phyloP scores from a whole-genome alignment of 352 stramenopile genomes.

The Pythium aquatile region DNA sequence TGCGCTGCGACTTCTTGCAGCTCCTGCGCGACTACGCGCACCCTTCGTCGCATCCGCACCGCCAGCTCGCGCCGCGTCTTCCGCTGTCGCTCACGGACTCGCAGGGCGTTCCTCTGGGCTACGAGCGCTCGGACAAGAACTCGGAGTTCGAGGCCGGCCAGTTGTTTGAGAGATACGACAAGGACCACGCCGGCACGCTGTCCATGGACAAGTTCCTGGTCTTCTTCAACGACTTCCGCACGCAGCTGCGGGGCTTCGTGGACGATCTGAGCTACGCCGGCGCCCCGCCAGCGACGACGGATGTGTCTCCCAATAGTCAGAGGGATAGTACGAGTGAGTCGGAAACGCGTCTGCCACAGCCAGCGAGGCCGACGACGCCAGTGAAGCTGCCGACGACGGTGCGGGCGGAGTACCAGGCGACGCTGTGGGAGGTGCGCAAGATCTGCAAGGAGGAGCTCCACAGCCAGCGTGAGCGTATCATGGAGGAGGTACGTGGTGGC shows the following conservation, averaged over 20 bases:
- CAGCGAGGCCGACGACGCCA: neutral
- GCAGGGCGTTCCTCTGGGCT: constrained; percentile 65
- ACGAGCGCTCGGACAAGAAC: constrained; percentile 66
- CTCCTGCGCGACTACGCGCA: constrained; percentile 66
- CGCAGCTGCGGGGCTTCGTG: constrained; percentile 60
- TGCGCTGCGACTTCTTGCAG: constrained; percentile 65
- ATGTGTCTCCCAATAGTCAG: neutral
- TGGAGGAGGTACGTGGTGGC: constrained; percentile 26
- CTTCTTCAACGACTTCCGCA: constrained; percentile 76
- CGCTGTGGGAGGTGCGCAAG: constrained; percentile 58
- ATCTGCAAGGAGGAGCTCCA: constrained; percentile 60
- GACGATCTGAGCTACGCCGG: constrained; percentile 51
- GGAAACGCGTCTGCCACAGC: neutral
- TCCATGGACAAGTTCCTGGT: constrained; percentile 61
- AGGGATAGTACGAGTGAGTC: neutral
- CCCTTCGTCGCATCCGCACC: constrained; percentile 13
- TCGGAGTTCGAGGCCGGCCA: constrained; percentile 84
- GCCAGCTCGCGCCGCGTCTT: constrained; percentile 17
- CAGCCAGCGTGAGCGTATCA: constrained; percentile 41
- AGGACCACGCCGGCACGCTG: constrained; percentile 50
- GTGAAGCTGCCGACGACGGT: constrained; percentile 8
- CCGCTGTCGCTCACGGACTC: constrained; percentile 66
- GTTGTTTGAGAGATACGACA: constrained; percentile 82
- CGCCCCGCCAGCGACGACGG: neutral
- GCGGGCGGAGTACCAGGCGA: constrained; percentile 34